Evolutionary conservation across 2,329 filamentous ascomycete species (phyloP), one percentile per base, ranked within the genome.

Genomic region (Harringtonia aguacate): DNA sequence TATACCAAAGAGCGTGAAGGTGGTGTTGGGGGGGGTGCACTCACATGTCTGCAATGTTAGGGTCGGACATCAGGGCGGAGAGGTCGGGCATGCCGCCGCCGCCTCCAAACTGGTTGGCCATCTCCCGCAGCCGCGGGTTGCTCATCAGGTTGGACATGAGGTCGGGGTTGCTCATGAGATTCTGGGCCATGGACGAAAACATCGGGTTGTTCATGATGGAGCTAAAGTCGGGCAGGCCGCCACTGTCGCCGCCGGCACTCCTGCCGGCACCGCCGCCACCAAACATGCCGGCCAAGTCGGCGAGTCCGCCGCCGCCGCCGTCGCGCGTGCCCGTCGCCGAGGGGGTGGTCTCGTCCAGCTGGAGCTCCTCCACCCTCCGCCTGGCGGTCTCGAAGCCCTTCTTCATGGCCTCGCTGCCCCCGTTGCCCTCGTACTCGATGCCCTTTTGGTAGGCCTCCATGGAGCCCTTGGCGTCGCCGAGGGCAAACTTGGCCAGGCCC

Each of bases 101-200:
- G 18, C 75, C 81, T 6, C 76, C 81, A 10, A 94, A 88, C 54
- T 75, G 77, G 58, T 84, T 80, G 36, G 87, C 88, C 87, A 95
- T 90, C 59, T 94, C 79, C 46, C 86, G 76, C 50, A 97, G 68
- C 48, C 81, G 77, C 4, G 92, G 92, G 70, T 98, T 97, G 72
- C 73, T 87, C 88, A 97, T 95, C 46, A 98, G 67, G 62, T 88
- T 92, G 60, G 72, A 76, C 79, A 97, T 83, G 70, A 89, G 79
- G 10, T 94, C 85, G 0, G 92, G 92, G 68, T 98, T 95, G 67
- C 80, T 87, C 92, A 97, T 97, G 45, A 97, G 66, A 64, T 86
- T 95, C 70, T 95, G 87, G 6, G 92, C 92, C 88, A 97, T 95
- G 68, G 77, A 85, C 41, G 88, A 79, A 68, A 98, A 94, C 92